These are phyloP conservation scores for Chamaecrista fasciculata DNA, from an alignment of 306 rosid species.

Conservation along the genomic window DNA sequence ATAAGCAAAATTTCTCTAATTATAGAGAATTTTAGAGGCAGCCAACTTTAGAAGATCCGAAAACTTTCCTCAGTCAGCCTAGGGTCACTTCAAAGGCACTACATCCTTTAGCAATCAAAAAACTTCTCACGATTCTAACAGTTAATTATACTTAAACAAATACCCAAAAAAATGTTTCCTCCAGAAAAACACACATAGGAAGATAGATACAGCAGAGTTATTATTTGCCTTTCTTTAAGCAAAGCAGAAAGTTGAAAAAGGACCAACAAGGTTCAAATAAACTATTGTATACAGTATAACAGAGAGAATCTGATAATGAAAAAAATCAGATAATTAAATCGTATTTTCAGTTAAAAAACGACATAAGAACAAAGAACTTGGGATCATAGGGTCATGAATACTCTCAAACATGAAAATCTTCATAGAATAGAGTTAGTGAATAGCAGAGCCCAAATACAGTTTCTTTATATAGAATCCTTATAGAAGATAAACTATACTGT, in stretches of 20 bases:
- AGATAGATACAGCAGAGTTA: not conserved
- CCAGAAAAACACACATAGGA: not conserved
- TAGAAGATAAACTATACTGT: too few species aligned
- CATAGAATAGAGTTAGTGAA: not conserved
- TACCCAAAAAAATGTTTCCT: too few species aligned
- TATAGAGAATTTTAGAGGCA: too few species aligned
- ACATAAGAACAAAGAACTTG: not conserved
- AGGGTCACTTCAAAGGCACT: not conserved
- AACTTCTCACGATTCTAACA: not conserved
- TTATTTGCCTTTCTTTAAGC: not conserved
- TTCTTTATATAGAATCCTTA: too few species aligned
- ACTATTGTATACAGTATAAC: not conserved
- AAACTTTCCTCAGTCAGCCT: too few species aligned
- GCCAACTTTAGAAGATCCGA: too few species aligned
- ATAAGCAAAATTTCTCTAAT: too few species aligned
- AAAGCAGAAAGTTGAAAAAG: not conserved
- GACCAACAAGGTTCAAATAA: not conserved
- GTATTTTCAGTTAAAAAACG: not conserved
- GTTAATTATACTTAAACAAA: not conserved
- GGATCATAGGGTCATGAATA: not conserved
- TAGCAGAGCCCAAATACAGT: too few species aligned
- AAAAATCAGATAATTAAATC: not conserved
- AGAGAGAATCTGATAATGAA: not conserved
- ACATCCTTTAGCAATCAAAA: conserved; percentile 11
- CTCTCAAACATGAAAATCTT: too few species aligned